Percentiles rank a stretch among this genome's conserved stretches.
These are phyloP conservation scores for Fusarium haematococcum DNA, from an alignment of 2,329 filamentous ascomycete genomes.

Conservation along the genomic window DNA sequence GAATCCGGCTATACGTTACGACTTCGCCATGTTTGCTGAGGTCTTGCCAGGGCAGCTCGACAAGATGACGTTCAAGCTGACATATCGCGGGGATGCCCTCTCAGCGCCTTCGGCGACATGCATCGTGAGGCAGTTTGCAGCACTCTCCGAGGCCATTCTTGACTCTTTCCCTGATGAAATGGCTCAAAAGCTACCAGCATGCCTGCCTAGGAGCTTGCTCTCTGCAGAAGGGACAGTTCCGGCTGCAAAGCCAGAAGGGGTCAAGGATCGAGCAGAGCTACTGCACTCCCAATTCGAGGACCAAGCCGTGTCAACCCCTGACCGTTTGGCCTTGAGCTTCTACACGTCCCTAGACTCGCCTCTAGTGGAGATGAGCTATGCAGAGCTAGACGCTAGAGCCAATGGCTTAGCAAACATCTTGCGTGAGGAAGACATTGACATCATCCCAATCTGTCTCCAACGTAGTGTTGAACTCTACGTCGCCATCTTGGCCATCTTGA, in stretches of 20 bases:
- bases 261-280: neutral
- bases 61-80: constrained; percentile 17
- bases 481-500: constrained; percentile 19
- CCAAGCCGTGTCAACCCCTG: constrained; percentile 7
- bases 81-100: constrained; percentile 14
- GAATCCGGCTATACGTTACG: constrained; percentile 26
- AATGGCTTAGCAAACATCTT: constrained; percentile 18
- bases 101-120: neutral
- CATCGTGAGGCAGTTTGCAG: constrained; percentile 15
- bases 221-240: constrained; percentile 16
- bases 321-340: constrained; percentile 15
- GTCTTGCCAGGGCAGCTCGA: constrained; percentile 5
- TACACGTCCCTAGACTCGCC: neutral
- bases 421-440: constrained; percentile 10
- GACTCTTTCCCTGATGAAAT: neutral
- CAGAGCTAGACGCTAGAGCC: constrained; percentile 20
- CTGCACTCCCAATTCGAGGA: constrained; percentile 23
- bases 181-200: constrained; percentile 8
- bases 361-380: constrained; percentile 5
- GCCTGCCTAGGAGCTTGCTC: neutral
- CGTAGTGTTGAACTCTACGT: constrained; percentile 22
- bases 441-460: constrained; percentile 22
- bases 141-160: neutral
- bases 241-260: neutral
- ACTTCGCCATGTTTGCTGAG: constrained; percentile 26